Conservation (phyloP, 139 green algal species). For the Closterium sp. region DNA sequence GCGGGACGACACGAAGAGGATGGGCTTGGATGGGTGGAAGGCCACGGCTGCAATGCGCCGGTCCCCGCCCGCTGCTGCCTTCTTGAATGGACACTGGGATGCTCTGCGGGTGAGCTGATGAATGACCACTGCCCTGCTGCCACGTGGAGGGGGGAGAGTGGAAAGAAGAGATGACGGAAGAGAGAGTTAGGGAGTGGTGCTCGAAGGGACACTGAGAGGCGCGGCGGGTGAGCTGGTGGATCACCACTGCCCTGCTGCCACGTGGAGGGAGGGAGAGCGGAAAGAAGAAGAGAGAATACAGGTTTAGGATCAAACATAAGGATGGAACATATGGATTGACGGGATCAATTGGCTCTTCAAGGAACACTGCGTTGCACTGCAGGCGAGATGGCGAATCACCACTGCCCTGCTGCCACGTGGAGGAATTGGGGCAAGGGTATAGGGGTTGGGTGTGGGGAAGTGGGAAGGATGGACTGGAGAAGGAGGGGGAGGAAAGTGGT, state of each 20-base stretch:
- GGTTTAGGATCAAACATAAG: too few species aligned
- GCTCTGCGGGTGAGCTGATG: neutral
- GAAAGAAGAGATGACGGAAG: constrained; percentile 62
- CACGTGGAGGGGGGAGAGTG: constrained; percentile 61
- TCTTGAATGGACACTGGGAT: constrained; percentile 91
- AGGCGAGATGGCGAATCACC: too few species aligned
- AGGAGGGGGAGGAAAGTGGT: too few species aligned
- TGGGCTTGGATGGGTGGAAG: constrained; percentile 89
- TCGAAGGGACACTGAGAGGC: constrained; percentile 89
- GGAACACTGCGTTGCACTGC: constrained; percentile 78
- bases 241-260: constrained; percentile 68
- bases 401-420: constrained; percentile 47
- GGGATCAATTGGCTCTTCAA: constrained; percentile 88
- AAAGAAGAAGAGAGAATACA: constrained; percentile 56
- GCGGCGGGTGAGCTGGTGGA: constrained; percentile 88
- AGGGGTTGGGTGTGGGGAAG: too few species aligned
- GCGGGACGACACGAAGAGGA: constrained; percentile 84
- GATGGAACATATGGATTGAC: too few species aligned
- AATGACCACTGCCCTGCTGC: too few species aligned
- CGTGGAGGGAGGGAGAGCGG: neutral
- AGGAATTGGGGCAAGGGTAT: too few species aligned
- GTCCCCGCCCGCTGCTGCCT: constrained; percentile 62
- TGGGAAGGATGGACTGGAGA: neutral
- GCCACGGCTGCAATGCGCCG: constrained; percentile 73
- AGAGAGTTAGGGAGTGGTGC: constrained; percentile 64